Evolutionary conservation across 768 basidiomycete genomes (phyloP).

Genomic region (Mycena rebaudengoi): DNA sequence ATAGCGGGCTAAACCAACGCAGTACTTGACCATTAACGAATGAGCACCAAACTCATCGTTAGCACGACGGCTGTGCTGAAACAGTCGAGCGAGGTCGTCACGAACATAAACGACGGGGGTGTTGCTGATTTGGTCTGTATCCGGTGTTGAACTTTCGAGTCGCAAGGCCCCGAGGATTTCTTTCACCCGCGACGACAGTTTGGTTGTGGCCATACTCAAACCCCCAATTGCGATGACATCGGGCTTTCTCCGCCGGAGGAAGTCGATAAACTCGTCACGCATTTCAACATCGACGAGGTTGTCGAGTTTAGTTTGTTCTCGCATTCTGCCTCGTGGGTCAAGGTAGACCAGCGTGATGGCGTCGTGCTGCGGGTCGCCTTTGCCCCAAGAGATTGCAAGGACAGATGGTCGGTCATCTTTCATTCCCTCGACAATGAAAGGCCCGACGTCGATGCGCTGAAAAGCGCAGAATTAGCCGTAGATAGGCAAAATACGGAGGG

Average conservation of each 20-base stretch:
- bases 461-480: slow-evolving; percentile 23
- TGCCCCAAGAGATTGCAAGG: slow-evolving; percentile 92
- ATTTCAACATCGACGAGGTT: slow-evolving; percentile 79
- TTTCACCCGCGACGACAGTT: slow-evolving; percentile 71
- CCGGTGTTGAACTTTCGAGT: slow-evolving; percentile 34
- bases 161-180: slow-evolving; percentile 51
- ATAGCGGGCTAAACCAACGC: slow-evolving; percentile 92
- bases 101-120: slow-evolving; percentile 84
- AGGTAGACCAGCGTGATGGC: slow-evolving; percentile 85
- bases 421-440: slow-evolving; percentile 69
- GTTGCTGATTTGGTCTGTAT: slow-evolving; percentile 57
- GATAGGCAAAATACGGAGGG: background rate
- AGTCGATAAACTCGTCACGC: slow-evolving; percentile 78
- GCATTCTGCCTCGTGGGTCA: slow-evolving; percentile 88
- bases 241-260: slow-evolving; percentile 85
- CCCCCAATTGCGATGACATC: slow-evolving; percentile 92
- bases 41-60: slow-evolving; percentile 83
- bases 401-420: slow-evolving; percentile 82
- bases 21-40: slow-evolving; percentile 85
- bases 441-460: slow-evolving; percentile 86
- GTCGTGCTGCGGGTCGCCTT: slow-evolving; percentile 93
- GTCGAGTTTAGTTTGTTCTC: slow-evolving; percentile 91
- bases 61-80: slow-evolving; percentile 89
- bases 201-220: slow-evolving; percentile 82
- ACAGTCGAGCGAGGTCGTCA: slow-evolving; percentile 94